Evolutionary conservation across 805 yeast species (phyloP).

Genomic region (Ogataea degrootiae): DNA sequence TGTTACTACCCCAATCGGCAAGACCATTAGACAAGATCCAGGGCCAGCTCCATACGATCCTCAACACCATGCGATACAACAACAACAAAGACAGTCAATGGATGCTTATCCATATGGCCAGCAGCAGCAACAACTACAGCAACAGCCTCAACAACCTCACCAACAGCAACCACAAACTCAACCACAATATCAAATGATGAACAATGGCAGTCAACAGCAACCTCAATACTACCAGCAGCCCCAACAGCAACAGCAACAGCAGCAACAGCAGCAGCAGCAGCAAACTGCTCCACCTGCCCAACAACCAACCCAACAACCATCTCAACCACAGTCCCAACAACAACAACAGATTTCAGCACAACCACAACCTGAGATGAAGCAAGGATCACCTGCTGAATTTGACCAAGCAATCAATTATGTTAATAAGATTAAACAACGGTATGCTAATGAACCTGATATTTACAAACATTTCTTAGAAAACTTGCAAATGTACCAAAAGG

Average conservation of each 20-base stretch:
- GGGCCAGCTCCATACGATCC: slow-evolving; percentile 26
- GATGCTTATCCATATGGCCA: slow-evolving; percentile 2
- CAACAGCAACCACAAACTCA: slow-evolving; percentile 4
- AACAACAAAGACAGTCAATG: slow-evolving; percentile 16
- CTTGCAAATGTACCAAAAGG: slow-evolving; percentile 93
- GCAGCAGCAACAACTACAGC: slow-evolving; percentile 14
- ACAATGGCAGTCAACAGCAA: slow-evolving; percentile 7
- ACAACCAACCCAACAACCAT: slow-evolving; percentile 7
- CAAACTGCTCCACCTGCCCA: slow-evolving; percentile 10
- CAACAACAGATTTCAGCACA: slow-evolving; percentile 15
- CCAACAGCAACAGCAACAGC: slow-evolving; percentile 4
- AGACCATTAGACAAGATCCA: slow-evolving; percentile 65
- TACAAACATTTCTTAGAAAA: slow-evolving; percentile 93
- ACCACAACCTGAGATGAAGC: slow-evolving; percentile 22
- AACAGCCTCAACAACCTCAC: slow-evolving; percentile 7
- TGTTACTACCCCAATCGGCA: slow-evolving; percentile 94
- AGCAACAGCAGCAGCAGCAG: slow-evolving; percentile 8
- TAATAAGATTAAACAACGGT: slow-evolving; percentile 91
- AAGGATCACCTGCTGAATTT: slow-evolving; percentile 79
- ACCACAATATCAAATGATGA: slow-evolving; percentile 6
- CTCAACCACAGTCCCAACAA: slow-evolving; percentile 1
- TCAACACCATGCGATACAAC: slow-evolving; percentile 25
- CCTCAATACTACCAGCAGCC: slow-evolving; percentile 6
- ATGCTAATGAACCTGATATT: slow-evolving; percentile 90
- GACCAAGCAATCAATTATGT: slow-evolving; percentile 96